Conservation (phyloP, 306 rosid genomes). For the Glycyrrhiza uralensis region DNA sequence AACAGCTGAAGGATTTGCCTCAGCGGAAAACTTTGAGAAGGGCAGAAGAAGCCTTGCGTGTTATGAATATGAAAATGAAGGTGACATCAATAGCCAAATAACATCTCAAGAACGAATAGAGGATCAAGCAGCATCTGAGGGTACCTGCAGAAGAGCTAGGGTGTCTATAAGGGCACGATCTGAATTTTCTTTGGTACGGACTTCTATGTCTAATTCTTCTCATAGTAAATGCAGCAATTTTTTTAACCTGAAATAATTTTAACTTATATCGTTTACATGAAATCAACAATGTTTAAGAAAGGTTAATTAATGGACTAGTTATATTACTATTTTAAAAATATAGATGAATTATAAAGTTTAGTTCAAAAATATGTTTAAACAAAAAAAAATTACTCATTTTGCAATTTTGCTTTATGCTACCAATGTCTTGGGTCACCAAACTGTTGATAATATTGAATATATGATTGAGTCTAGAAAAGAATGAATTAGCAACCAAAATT, state of each 20-base stretch:
- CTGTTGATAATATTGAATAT: not conserved
- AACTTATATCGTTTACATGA: not conserved
- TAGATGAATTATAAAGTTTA: no score
- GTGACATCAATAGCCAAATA: constrained; percentile 14
- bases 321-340: no score
- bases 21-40: not conserved
- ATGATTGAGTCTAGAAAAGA: no score
- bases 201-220: not conserved
- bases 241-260: not conserved
- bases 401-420: not conserved
- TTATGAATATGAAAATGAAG: constrained; percentile 2
- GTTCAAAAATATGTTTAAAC: no score
- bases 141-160: constrained; percentile 36
- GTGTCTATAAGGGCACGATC: constrained; percentile 47
- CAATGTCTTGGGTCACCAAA: not conserved
- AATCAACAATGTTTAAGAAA: no score
- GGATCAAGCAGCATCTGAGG: constrained; percentile 16
- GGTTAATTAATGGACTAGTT: no score
- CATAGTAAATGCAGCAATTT: not conserved
- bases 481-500: no score
- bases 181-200: constrained; percentile 38
- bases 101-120: constrained; percentile 11
- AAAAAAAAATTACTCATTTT: no score
- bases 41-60: constrained; percentile 2
- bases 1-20: constrained; percentile 10